Percentiles rank a stretch among this genome's conserved stretches.
Conservation (phyloP, 1,139 yeast genomes). For the Pichia sp. region DNA sequence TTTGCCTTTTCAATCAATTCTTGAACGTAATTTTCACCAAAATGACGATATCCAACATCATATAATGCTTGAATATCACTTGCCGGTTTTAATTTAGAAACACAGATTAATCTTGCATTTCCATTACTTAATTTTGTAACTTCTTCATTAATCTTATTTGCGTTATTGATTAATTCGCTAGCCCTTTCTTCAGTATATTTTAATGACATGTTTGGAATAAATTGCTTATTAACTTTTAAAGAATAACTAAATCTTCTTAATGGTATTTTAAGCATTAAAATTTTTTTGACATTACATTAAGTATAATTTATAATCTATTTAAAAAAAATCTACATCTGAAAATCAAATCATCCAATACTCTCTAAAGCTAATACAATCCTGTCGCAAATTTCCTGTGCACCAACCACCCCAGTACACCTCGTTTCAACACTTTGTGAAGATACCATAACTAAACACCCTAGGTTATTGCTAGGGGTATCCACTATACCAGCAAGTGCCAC, state of each 20-base stretch:
- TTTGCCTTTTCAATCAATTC: constrained; percentile 71
- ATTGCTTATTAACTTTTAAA: constrained; percentile 16
- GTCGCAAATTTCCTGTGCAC: too few species aligned
- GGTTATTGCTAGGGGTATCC: too few species aligned
- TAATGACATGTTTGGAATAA: constrained; percentile 26
- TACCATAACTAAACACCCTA: constrained; percentile 1
- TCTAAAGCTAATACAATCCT: too few species aligned
- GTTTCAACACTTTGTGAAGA: constrained; percentile 1
- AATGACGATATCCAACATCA: constrained; percentile 79
- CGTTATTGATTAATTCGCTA: constrained; percentile 24
- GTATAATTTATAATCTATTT: too few species aligned
- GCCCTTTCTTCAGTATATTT: constrained; percentile 26
- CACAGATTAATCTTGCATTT: constrained; percentile 35
- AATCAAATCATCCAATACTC: too few species aligned
- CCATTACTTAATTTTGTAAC: constrained; percentile 20
- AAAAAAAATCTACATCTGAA: too few species aligned
- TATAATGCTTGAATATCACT: constrained; percentile 76
- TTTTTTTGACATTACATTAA: too few species aligned
- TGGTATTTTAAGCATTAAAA: too few species aligned
- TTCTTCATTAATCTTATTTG: constrained; percentile 18
- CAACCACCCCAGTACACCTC: constrained; percentile 5
- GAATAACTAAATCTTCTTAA: constrained; percentile 3
- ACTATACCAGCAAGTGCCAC: constrained; percentile 1
- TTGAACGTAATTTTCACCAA: constrained; percentile 98
- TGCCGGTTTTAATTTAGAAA: constrained; percentile 86